A percentile compares a stretch with the other conserved stretches of the same genome.
phyloP scores from a whole-genome alignment of 2,329 filamentous ascomycete species.

The Sclerotinia glacialis region DNA sequence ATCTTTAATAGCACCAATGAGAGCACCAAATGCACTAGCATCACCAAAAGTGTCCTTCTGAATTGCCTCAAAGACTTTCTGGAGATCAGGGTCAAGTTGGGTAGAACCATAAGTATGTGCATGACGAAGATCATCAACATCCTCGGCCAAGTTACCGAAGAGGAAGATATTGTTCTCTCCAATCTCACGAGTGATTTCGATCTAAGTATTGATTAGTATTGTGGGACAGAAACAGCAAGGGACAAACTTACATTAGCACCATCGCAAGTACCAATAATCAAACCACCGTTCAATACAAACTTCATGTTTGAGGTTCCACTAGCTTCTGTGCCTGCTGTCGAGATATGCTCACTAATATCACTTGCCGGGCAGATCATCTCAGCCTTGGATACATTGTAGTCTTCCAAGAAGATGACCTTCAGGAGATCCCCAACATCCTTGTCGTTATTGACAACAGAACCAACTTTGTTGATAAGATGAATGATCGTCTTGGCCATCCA shows the following conservation, averaged over 20 bases:
- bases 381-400: constrained; percentile 99
- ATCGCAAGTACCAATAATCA: constrained; percentile 97
- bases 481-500: constrained; percentile 99
- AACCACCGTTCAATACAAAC: constrained; percentile 93
- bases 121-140: constrained; percentile 94
- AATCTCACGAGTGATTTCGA: constrained; percentile 96
- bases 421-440: constrained; percentile 87
- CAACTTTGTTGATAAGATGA: constrained; percentile 91
- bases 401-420: constrained; percentile 95
- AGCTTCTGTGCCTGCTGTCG: constrained; percentile 90
- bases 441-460: constrained; percentile 87
- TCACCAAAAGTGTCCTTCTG: constrained; percentile 78
- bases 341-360: constrained; percentile 97
- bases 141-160: constrained; percentile 92
- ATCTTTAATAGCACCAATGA: constrained; percentile 81
- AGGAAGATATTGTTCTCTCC: constrained; percentile 98
- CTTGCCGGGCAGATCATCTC: constrained; percentile 94
- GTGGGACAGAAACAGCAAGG: not conserved
- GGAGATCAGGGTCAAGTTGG: constrained; percentile 71
- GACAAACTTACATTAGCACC: constrained; percentile 78
- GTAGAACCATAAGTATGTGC: constrained; percentile 80
- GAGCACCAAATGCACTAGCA: constrained; percentile 71
- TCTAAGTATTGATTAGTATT: constrained; percentile 50
- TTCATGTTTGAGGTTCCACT: constrained; percentile 98
- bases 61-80: constrained; percentile 81